Evolutionary conservation across 2,329 filamentous ascomycete genomes (phyloP).

Genomic region (Ustilaginoidea virens): DNA sequence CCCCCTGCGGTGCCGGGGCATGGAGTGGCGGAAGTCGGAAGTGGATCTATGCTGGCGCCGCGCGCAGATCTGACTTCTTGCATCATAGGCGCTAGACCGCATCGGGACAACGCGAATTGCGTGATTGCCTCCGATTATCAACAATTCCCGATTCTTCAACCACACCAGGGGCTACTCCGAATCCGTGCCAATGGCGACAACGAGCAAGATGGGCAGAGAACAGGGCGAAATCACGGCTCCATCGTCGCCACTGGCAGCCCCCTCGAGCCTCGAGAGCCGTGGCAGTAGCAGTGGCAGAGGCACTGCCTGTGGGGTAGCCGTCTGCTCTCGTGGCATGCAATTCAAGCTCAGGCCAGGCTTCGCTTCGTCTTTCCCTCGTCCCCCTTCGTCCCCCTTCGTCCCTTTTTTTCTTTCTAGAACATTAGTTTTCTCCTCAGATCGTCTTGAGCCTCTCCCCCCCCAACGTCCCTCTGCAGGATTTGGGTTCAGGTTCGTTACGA

Average conservation of each 20-base stretch:
- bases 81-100: slow-evolving; percentile 16
- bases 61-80: slow-evolving; percentile 8
- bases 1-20: neutral
- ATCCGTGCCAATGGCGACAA: slow-evolving; percentile 2
- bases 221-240: slow-evolving; percentile 3
- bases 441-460: too few relatives aligned
- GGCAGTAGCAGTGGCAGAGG: too few relatives aligned
- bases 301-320: too few relatives aligned
- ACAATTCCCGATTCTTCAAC: slow-evolving; percentile 14
- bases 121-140: slow-evolving; percentile 23
- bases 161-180: too few relatives aligned
- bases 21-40: slow-evolving; percentile 6
- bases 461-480: too few relatives aligned
- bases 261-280: too few relatives aligned
- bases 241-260: neutral
- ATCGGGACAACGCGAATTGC: slow-evolving; percentile 20
- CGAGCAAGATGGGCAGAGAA: slow-evolving; percentile 5
- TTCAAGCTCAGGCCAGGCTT: neutral
- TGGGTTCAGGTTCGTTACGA: neutral
- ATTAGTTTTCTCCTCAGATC: too few relatives aligned
- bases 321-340: too few relatives aligned
- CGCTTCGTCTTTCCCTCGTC: neutral
- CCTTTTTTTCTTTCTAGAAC: neutral
- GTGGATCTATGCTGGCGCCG: slow-evolving; percentile 6
- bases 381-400: neutral